Conservation (phyloP, 257 asterid species). For the Capsicum rhomboideum region DNA sequence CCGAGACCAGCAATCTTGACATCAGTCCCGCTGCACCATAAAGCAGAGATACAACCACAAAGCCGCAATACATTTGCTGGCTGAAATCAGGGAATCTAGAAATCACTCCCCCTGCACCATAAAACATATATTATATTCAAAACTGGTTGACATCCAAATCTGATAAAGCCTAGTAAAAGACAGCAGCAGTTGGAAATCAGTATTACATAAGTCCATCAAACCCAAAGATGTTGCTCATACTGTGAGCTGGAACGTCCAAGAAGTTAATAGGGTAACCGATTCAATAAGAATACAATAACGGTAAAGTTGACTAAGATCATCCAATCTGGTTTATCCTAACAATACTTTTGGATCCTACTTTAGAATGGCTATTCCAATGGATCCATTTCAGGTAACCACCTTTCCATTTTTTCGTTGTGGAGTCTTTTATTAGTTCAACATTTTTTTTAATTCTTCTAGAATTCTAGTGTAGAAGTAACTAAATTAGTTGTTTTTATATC, state of each 20-base stretch:
- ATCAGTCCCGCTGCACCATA: neutral
- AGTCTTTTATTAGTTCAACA: neutral
- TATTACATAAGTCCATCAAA: neutral
- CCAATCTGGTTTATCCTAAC: neutral
- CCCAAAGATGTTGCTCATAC: neutral
- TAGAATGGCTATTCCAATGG: neutral
- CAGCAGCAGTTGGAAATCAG: neutral
- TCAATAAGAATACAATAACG: neutral
- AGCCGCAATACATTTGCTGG: neutral
- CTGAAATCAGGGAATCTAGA: neutral
- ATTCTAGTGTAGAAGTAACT: neutral
- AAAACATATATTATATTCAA: neutral
- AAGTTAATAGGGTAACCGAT: neutral
- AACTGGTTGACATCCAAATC: neutral
- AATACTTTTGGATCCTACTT: neutral
- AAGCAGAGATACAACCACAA: neutral
- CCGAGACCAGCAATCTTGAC: neutral
- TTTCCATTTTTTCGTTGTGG: neutral
- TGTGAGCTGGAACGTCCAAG: neutral
- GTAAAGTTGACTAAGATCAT: neutral
- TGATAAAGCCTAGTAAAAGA: neutral
- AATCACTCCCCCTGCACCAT: neutral
- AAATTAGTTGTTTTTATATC: neutral
- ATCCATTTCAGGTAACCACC: neutral
- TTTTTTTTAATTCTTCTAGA: neutral